Evolutionary conservation across 129 eudicot genomes (phyloP).

Genomic region (Oenanthe sinensis): DNA sequence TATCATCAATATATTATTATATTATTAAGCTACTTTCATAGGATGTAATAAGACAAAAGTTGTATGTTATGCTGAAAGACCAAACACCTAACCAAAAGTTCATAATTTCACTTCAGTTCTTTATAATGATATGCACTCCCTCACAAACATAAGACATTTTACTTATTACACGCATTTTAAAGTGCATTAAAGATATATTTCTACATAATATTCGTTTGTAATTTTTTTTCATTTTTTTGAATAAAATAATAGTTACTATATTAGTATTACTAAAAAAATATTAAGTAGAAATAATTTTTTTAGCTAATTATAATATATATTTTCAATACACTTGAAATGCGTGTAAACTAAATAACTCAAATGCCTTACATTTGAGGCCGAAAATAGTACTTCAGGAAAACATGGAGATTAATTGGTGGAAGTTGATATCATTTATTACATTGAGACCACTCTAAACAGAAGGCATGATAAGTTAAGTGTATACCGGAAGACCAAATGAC

Average conservation of each 20-base stretch:
- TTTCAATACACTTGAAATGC: neutral
- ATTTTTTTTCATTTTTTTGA: too few species aligned
- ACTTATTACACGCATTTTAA: neutral
- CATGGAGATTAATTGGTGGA: neutral
- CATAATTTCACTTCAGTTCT: neutral
- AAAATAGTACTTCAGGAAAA: neutral
- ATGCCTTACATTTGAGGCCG: neutral
- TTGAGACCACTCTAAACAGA: neutral
- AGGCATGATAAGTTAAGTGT: neutral
- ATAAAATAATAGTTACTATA: neutral
- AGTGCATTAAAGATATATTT: too few species aligned
- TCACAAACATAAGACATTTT: neutral
- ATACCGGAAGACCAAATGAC: conserved; percentile 95
- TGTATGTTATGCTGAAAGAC: neutral
- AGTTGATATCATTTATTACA: neutral
- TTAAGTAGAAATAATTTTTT: too few species aligned
- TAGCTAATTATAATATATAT: neutral
- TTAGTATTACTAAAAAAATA: neutral
- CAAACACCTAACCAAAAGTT: neutral
- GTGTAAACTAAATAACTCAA: neutral
- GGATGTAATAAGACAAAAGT: neutral
- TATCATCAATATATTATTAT: neutral
- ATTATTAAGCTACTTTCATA: neutral
- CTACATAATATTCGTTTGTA: neutral
- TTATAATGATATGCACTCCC: neutral